Conservation (phyloP, 306 rosid species). For the Sophora flavescens region DNA sequence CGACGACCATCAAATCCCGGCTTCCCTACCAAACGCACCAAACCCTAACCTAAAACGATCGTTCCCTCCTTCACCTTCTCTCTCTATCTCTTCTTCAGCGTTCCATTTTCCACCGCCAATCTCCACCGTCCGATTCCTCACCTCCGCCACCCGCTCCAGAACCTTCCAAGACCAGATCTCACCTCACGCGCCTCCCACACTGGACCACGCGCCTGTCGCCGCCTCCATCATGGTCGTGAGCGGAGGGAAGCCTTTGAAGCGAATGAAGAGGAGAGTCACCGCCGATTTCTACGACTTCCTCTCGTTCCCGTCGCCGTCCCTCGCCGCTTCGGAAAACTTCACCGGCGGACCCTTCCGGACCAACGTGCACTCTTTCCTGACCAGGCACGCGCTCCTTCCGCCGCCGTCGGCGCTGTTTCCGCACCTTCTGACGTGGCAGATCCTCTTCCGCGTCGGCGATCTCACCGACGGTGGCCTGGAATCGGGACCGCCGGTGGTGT, state of each 20-base stretch:
- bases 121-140: slow-evolving; percentile 25
- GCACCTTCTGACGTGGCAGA: slow-evolving; percentile 88
- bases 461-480: slow-evolving; percentile 50
- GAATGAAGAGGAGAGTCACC: slow-evolving; percentile 87
- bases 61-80: slow-evolving; percentile 3
- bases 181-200: slow-evolving; percentile 48
- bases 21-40: slow-evolving; percentile 40
- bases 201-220: slow-evolving; percentile 51
- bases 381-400: slow-evolving; percentile 80
- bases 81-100: neutral
- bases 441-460: slow-evolving; percentile 79
- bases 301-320: slow-evolving; percentile 62
- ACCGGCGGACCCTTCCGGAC: slow-evolving; percentile 69
- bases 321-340: slow-evolving; percentile 37
- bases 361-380: slow-evolving; percentile 64
- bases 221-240: slow-evolving; percentile 70
- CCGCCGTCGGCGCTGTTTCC: slow-evolving; percentile 89
- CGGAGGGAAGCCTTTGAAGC: slow-evolving; percentile 77
- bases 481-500: slow-evolving; percentile 58
- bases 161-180: slow-evolving; percentile 12
- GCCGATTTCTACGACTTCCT: slow-evolving; percentile 85
- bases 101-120: neutral
- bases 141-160: slow-evolving; percentile 24
- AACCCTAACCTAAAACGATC: slow-evolving; percentile 47
- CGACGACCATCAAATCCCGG: slow-evolving; percentile 52